Evolutionary conservation across 306 rosid species (phyloP).

Genomic region (Abrus pulchellus): DNA sequence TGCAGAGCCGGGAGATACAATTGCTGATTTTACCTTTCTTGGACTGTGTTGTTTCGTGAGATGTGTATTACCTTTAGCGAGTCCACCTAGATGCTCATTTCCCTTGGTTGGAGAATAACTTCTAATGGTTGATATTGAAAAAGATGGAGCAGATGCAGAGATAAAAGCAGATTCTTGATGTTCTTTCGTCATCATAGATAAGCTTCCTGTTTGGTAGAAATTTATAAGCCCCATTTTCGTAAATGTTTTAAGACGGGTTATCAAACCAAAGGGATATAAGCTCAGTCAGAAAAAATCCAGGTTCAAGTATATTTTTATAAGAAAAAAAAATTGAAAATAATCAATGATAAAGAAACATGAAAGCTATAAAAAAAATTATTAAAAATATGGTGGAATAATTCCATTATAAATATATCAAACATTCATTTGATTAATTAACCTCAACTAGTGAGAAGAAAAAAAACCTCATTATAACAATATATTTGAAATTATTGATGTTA

Average conservation of each 20-base stretch:
- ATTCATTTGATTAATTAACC: conserved; percentile 10
- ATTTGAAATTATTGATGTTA: conserved; percentile 14
- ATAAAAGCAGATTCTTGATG: conserved; percentile 64
- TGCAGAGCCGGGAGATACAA: conserved; percentile 62
- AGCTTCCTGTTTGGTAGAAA: conserved; percentile 47
- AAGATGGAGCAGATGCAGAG: conserved; percentile 69
- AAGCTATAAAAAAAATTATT: neutral
- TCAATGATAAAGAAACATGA: neutral
- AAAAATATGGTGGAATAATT: neutral
- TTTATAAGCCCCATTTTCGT: neutral
- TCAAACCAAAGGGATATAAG: neutral
- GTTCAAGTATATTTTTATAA: neutral
- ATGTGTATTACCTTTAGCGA: conserved; percentile 42
- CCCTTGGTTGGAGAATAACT: conserved; percentile 55
- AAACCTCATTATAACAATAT: neutral
- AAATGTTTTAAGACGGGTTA: conserved; percentile 1
- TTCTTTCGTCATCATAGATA: conserved; percentile 44
- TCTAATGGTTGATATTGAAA: conserved; percentile 60
- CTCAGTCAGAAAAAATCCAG: neutral
- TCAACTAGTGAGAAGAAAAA: neutral
- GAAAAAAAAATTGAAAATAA: neutral
- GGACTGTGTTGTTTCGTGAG: conserved; percentile 53
- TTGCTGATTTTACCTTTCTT: conserved; percentile 48
- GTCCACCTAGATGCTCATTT: conserved; percentile 50
- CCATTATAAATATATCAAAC: neutral